Evolutionary conservation across 139 green algal species (phyloP).

Genomic region (Pleodorina starrii): DNA sequence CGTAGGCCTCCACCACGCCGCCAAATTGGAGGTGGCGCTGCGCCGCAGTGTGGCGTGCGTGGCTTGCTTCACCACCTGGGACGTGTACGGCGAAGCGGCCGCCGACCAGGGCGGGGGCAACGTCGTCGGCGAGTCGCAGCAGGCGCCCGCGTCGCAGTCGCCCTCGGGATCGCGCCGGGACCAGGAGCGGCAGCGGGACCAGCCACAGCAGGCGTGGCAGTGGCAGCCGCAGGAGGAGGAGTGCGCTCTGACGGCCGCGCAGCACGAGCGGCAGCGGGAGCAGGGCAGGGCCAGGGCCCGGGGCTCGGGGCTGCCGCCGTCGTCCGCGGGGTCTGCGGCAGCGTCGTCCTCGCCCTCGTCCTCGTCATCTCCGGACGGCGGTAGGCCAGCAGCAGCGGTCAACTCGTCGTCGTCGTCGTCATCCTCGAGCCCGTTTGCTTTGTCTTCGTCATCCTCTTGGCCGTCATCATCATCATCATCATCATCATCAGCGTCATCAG

Average conservation of each 20-base stretch:
- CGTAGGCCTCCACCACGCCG: conserved; percentile 31
- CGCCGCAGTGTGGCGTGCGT: conserved; percentile 23
- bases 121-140: too few relatives aligned
- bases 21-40: conserved; percentile 33
- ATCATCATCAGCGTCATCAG: not conserved
- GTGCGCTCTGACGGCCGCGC: not conserved
- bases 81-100: conserved; percentile 32
- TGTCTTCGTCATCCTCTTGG: not conserved
- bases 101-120: too few relatives aligned
- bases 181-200: not conserved
- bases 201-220: not conserved
- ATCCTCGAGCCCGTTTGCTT: not conserved
- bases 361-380: too few relatives aligned
- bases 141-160: not conserved
- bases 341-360: not conserved
- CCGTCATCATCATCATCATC: not conserved
- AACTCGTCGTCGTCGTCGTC: not conserved
- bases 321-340: not conserved
- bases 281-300: too few relatives aligned
- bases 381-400: too few relatives aligned
- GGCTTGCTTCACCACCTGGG: conserved; percentile 10
- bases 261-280: not conserved
- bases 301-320: not conserved
- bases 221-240: not conserved
- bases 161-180: not conserved